Evolutionary conservation across 495 filamentous ascomycete genomes (phyloP), one percentile per base, ranked within the genome.

Genomic region (Penicillium crystallinum): DNA sequence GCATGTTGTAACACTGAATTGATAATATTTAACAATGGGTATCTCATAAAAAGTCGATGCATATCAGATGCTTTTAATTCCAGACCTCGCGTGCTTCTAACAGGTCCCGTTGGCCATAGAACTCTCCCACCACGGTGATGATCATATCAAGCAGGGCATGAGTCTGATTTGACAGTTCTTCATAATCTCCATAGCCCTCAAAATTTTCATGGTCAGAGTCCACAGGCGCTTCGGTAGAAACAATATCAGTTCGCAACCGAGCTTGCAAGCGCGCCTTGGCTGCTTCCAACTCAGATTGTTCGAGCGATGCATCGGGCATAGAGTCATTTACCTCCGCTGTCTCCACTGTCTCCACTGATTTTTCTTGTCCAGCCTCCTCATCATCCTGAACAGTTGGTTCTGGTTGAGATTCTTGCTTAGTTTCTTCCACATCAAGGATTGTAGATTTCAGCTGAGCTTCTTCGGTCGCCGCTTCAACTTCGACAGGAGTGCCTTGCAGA

Each of bases 41-140:
- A 61, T 63, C 52, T 56, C 36, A 21, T 45, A 34, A 29, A 29
- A 46, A 43, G 8, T 39, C 21, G 15, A 43, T 21, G 29, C 45
- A 31, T 27, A 21, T 18, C 30, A 48, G 39, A 29, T 42, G 17
- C 34, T 37, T 38, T 1, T 49, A 34, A 43, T 52, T 53, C 77
- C 77, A 81, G 4, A 74, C 25, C 39, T 86, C 78, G 36, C 90
- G 76, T 44, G 82, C 84, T 58, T 84, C 81, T 41, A 97, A 71
- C 30, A 98, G 70, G 68, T 98, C 93, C 49, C 84, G 76, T 72
- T 98, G 93, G 2, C 93, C 91, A 67, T 87, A 98, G 58, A 87
- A 83, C 69, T 96, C 90, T 56, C 90, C 93, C 34, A 87, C 86
- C 23, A 98, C 76, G 0, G 88, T 91, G 46, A 98, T 76, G 51